phyloP scores from a whole-genome alignment of 768 basidiomycete genomes.

The Tricholomella constricta region DNA sequence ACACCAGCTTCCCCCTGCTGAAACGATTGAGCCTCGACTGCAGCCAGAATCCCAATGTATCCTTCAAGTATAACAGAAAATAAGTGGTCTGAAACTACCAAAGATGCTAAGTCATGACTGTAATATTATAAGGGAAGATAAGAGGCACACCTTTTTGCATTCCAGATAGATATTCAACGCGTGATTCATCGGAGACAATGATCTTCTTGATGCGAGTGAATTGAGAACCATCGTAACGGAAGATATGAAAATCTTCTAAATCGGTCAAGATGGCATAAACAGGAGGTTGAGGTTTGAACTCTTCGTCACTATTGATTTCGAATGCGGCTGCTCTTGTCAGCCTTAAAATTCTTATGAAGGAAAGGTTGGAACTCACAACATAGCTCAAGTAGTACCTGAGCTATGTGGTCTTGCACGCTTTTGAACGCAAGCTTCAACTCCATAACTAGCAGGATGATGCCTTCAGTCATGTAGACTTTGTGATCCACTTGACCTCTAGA shows the following conservation, averaged over 20 bases:
- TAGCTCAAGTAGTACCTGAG: conserved; percentile 9
- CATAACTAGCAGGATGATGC: conserved; percentile 4
- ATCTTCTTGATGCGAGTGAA: background rate
- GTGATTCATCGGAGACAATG: background rate
- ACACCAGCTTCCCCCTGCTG: too few relatives aligned
- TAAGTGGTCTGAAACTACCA: too few relatives aligned
- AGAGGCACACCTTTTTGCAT: conserved; percentile 2
- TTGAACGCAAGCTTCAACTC: conserved; percentile 8
- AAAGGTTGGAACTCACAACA: conserved; percentile 1
- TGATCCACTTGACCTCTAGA: conserved; percentile 8
- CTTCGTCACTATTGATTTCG: conserved; percentile 2
- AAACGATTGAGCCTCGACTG: too few relatives aligned
- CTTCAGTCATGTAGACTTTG: conserved; percentile 3
- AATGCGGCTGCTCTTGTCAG: conserved; percentile 6
- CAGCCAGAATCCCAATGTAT: too few relatives aligned
- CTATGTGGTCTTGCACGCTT: background rate
- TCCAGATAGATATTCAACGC: background rate
- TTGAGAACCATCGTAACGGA: background rate
- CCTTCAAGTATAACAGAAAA: too few relatives aligned
- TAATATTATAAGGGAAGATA: too few relatives aligned
- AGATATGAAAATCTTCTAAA: background rate
- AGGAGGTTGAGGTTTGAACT: conserved; percentile 4
- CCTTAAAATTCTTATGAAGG: background rate
- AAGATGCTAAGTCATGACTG: too few relatives aligned
- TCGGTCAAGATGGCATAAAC: background rate